Base-by-base conservation (phyloP, 2,329 filamentous ascomycete genomes). In the Epicoccum nigrum region DNA sequence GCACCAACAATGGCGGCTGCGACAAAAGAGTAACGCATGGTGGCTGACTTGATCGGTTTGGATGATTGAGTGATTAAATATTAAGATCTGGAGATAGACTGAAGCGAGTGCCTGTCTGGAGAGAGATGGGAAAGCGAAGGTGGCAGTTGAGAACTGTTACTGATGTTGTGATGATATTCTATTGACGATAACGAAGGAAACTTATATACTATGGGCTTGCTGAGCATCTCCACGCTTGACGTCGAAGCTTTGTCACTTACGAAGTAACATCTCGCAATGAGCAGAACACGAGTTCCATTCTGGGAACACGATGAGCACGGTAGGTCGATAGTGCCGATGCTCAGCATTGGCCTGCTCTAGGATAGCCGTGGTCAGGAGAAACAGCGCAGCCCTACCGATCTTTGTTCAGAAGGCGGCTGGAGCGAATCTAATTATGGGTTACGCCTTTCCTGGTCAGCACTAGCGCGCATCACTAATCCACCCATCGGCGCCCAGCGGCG, bases 251-350 rank as follows among this genome's bases (percentile, higher is more conserved):
- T 53, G 62, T 60, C 59, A 63, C 33, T 43, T 50, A 56, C 58
- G 60, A 62, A 56, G 63, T 66, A 51, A 58, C 60, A 60, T 55
- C 55, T 60, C 54, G 60, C 62, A 58, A 63, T 60, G 44, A 23
- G 40, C 47, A 52, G 25, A 56, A 45, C 56, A 63, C 54, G 60
- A 65, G 56, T 54, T 52, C 62, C 58, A 56, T 58, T 47, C 45
- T 64, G 45, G 64, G 58, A 64, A 68, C 67, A 70, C 68, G 68
- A 59, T 55, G 58, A 56, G 66, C 67, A 71, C 68, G 68, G 63
- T 58, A 55, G 49, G 54, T 69, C 67, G 60, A 70, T 72, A 70
- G 67, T 51, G 66, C 54, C 52, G 46, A 53, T 48, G 56, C 51
- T 56, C 51, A 50, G 49, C 54, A 35, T 40, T 53, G 58, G 45